Base-by-base conservation (phyloP, 2,329 filamentous ascomycete genomes). In the Paraconiothyrium sp. region DNA sequence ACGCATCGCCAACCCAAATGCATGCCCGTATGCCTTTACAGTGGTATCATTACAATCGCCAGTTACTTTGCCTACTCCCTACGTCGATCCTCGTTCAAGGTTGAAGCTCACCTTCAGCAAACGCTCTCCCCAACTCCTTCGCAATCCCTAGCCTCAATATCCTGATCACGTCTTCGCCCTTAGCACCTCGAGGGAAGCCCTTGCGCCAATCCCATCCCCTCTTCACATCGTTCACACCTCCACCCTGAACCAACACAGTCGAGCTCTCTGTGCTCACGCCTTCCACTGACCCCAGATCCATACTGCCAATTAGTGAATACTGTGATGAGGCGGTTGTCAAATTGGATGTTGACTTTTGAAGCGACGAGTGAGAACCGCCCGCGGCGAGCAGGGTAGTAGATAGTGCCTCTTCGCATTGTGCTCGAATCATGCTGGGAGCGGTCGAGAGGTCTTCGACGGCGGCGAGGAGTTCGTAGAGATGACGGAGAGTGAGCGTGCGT, bases 401-500 rank as follows among this genome's bases (percentile, higher is more conserved):
- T 73, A 97, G 88, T 73, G 93, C 94, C 71, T 93, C 91, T 66
- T 93, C 90, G 73, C 91, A 92, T 27, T 90, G 89, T 0, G 84
- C 81, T 72, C 90, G 93, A 8, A 97, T 89, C 54, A 90, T 86
- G 20, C 87, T 85, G 6, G 89, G 86, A 16, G 95, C 90, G 0
- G 92, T 92, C 76, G 94, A 85, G 16, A 94, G 81, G 75, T 95
- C 92, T 77, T 95, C 92, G 55, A 93, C 85, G 0, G 92, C 90
- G 67, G 91, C 90, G 62, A 95, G 87, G 27, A 95, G 83, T 20
- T 85, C 85, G 68, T 93, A 90, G 69, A 94, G 89, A 73, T 97
- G 91, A 20, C 88, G 84, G 6, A 91, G 84, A 0, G 86, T 88
- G 54, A 97, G 83, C n/a, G 89, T 78, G 2, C 82, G 82, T 20